Evolutionary conservation across 2,329 filamentous ascomycete genomes (phyloP).

Genomic region (Chaetomium sp.): DNA sequence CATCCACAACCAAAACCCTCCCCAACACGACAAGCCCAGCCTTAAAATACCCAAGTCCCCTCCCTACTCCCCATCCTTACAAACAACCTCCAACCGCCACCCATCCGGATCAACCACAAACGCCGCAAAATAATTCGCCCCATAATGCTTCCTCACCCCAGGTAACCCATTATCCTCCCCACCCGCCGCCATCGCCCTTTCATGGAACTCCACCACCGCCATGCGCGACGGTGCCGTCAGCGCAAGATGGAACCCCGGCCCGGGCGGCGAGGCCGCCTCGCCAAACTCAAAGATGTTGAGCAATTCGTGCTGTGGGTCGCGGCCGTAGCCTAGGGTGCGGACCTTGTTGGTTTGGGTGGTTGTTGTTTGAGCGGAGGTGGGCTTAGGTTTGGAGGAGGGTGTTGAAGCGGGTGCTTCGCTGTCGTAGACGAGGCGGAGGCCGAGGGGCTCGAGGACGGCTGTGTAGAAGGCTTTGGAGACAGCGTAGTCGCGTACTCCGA

Average conservation of each 20-base stretch:
- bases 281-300: conserved; percentile 28
- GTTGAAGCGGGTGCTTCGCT: conserved; percentile 15
- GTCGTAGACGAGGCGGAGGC: conserved; percentile 28
- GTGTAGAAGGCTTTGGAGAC: conserved; percentile 29
- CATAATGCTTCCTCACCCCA: conserved; percentile 28
- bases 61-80: conserved; percentile 12
- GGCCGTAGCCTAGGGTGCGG: conserved; percentile 28
- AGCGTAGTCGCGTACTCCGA: conserved; percentile 20
- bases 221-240: conserved; percentile 28
- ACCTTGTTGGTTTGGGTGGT: conserved; percentile 3
- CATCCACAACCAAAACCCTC: no score
- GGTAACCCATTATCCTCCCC: conserved; percentile 27
- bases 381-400: background rate
- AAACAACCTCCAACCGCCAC: conserved; percentile 30
- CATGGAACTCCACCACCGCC: conserved; percentile 28
- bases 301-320: conserved; percentile 24
- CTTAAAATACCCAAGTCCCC: background rate
- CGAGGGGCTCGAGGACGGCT: conserved; percentile 25
- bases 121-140: conserved; percentile 30
- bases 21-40: no score
- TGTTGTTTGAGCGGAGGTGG: background rate
- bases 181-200: conserved; percentile 24
- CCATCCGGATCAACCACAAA: conserved; percentile 31
- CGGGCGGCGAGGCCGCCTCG: conserved; percentile 21
- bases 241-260: conserved; percentile 29